Conservation (phyloP, 306 rosid genomes). For the Vicia faba region DNA sequence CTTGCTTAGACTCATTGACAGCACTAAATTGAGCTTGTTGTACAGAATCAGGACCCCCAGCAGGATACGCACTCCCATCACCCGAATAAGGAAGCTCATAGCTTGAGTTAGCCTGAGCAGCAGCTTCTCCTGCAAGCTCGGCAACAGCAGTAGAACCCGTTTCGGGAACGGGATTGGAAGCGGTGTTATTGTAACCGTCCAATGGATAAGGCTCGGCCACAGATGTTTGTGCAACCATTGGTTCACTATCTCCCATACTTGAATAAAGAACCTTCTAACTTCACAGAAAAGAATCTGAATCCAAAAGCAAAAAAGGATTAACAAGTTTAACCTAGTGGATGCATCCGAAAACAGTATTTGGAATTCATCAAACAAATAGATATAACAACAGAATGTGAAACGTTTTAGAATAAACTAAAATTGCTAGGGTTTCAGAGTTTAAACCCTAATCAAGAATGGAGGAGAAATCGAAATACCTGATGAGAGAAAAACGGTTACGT, state of each 20-base stretch:
- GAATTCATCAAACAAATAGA: neutral
- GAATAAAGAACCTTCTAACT: slow-evolving; percentile 20
- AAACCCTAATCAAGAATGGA: slow-evolving; percentile 46
- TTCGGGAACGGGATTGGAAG: slow-evolving; percentile 42
- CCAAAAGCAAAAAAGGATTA: neutral
- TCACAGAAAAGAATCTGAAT: slow-evolving; percentile 37
- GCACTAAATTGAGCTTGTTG: slow-evolving; percentile 55
- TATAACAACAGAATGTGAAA: neutral
- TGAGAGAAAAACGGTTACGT: slow-evolving; percentile 34
- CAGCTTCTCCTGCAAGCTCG: slow-evolving; percentile 47
- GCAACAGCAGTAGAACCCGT: slow-evolving; percentile 31
- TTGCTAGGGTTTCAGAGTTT: slow-evolving; percentile 49
- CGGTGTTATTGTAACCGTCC: slow-evolving; percentile 54
- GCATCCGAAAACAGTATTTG: neutral
- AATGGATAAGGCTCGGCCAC: slow-evolving; percentile 47
- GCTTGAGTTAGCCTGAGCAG: slow-evolving; percentile 41
- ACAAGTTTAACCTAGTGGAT: neutral
- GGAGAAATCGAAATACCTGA: slow-evolving; percentile 34
- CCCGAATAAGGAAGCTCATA: slow-evolving; percentile 46
- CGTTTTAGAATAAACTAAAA: neutral
- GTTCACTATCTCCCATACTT: slow-evolving; percentile 77
- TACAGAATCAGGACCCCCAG: slow-evolving; percentile 53
- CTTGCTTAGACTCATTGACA: slow-evolving; percentile 42
- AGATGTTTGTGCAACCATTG: slow-evolving; percentile 61
- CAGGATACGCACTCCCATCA: slow-evolving; percentile 45